Evolutionary conservation across 176 grass and related monocot genomes (phyloP).

Genomic region (Eragrostis curvula): DNA sequence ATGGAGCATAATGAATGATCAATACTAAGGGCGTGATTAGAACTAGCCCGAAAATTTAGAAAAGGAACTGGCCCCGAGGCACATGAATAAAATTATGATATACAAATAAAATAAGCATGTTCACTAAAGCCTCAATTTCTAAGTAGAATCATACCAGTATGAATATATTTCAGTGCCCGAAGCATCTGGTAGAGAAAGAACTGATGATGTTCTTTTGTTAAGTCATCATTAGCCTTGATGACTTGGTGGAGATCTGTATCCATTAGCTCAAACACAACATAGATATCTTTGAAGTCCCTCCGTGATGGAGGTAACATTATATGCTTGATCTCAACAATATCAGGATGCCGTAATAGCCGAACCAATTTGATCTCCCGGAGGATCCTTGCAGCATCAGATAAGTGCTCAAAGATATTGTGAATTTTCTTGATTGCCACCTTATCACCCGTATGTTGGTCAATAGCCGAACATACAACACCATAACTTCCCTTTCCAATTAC

Average conservation of each 20-base stretch:
- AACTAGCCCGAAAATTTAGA: background rate
- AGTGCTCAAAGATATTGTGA: constrained; percentile 87
- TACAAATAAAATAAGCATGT: background rate
- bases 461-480: constrained; percentile 91
- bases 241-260: constrained; percentile 97
- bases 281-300: constrained; percentile 94
- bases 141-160: constrained; percentile 71
- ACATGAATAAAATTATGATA: background rate
- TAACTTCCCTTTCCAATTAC: constrained; percentile 97
- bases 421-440: constrained; percentile 99
- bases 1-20: constrained; percentile 23
- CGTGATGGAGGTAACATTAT: constrained; percentile 92
- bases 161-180: constrained; percentile 90
- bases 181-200: constrained; percentile 99
- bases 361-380: constrained; percentile 94
- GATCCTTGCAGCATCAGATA: constrained; percentile 88
- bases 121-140: background rate
- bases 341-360: constrained; percentile 77
- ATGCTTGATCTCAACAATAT: constrained; percentile 97
- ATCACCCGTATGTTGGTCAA: constrained; percentile 77
- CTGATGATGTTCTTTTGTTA: constrained; percentile 90
- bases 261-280: constrained; percentile 96
- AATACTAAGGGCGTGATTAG: background rate
- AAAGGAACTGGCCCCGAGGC: background rate
- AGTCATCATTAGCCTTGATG: constrained; percentile 97